Percentiles rank a stretch among this genome's conserved stretches.
These are phyloP conservation scores for Globisporangium ultimum DNA, from an alignment of 352 stramenopile genomes.

Conservation along the genomic window DNA sequence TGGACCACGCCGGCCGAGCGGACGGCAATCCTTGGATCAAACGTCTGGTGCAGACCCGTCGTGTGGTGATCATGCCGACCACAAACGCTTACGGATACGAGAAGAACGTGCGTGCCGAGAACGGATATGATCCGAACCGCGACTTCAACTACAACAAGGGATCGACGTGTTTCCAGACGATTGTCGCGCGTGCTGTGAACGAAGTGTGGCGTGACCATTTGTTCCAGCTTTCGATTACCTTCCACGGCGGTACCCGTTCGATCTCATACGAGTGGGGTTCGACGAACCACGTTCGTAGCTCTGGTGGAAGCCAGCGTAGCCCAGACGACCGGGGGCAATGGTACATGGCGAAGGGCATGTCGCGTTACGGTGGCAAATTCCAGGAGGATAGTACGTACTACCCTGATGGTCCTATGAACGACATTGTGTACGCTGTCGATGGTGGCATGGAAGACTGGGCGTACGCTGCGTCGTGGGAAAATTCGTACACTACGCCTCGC, in stretches of 20 bases:
- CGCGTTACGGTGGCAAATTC: conserved; percentile 67
- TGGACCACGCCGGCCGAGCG: conserved; percentile 38
- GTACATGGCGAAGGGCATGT: conserved; percentile 52
- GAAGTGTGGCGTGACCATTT: conserved; percentile 94
- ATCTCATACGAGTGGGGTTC: conserved; percentile 97
- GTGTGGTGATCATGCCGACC: conserved; percentile 80
- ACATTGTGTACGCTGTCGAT: conserved; percentile 93
- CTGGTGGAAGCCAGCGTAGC: conserved; percentile 38
- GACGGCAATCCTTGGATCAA: conserved; percentile 58
- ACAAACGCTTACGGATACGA: conserved; percentile 93
- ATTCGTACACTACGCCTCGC: conserved; percentile 34
- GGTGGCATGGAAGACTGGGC: conserved; percentile 97
- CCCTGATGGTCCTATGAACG: conserved; percentile 86
- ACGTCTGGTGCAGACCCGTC: conserved; percentile 79
- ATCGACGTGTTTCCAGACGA: conserved; percentile 90
- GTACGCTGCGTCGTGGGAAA: conserved; percentile 88
- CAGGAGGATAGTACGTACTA: conserved; percentile 58
- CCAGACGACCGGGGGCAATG: conserved; percentile 56
- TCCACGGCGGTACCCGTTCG: conserved; percentile 94
- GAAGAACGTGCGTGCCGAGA: conserved; percentile 73
- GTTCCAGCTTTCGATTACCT: conserved; percentile 95
- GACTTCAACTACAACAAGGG: conserved; percentile 95
- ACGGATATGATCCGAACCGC: conserved; percentile 92
- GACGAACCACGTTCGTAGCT: conserved; percentile 63
- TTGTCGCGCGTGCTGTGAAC: conserved; percentile 92